phyloP scores from a whole-genome alignment of 768 basidiomycete species.

The Suillus decipiens region DNA sequence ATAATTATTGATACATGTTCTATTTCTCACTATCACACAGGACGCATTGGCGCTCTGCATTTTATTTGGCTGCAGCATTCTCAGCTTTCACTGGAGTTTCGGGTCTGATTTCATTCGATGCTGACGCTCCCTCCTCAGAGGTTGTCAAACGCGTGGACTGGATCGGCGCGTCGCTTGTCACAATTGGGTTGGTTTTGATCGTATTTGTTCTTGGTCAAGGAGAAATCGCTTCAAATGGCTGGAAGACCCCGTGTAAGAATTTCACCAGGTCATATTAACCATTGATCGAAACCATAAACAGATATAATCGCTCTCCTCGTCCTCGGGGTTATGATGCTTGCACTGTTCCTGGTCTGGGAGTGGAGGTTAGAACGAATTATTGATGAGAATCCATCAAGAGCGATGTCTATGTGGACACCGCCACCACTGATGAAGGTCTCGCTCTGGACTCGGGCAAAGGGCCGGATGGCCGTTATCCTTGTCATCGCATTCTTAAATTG shows the following conservation, averaged over 20 bases:
- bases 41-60: constrained; percentile 65
- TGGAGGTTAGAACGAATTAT: constrained; percentile 48
- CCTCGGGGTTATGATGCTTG: constrained; percentile 56
- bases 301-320: constrained; percentile 76
- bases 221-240: constrained; percentile 56
- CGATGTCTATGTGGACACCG: constrained; percentile 37
- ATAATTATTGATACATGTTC: background rate
- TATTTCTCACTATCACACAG: constrained; percentile 16
- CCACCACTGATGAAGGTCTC: constrained; percentile 68
- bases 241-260: constrained; percentile 57
- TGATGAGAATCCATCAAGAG: constrained; percentile 15
- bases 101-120: constrained; percentile 61
- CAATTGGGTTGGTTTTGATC: constrained; percentile 66
- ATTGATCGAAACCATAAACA: constrained; percentile 26
- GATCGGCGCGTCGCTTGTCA: constrained; percentile 72
- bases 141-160: constrained; percentile 64
- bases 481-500: constrained; percentile 65
- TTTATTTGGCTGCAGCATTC: constrained; percentile 63
- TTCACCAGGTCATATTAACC: constrained; percentile 12
- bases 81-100: constrained; percentile 51
- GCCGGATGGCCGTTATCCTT: constrained; percentile 63
- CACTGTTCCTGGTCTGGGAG: constrained; percentile 68
- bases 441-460: constrained; percentile 61
- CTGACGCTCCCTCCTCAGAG: constrained; percentile 46
- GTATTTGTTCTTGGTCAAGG: constrained; percentile 76